These are phyloP conservation scores for Pyrenochaeta sp. DNA, from an alignment of 2,329 filamentous ascomycete genomes.

Conservation along the genomic window DNA sequence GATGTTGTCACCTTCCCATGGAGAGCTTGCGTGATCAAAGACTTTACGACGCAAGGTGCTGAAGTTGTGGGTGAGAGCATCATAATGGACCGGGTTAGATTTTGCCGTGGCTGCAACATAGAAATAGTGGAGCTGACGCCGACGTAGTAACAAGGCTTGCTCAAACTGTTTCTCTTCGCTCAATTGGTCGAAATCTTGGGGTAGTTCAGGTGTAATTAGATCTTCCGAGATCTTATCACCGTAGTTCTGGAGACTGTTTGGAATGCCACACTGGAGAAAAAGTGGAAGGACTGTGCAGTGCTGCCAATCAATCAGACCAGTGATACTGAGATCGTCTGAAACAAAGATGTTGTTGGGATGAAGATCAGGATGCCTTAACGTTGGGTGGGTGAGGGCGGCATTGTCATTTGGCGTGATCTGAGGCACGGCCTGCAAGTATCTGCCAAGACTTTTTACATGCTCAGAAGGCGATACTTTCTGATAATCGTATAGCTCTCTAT, in stretches of 20 bases:
- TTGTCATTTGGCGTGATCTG: conserved; percentile 27
- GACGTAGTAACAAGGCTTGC: conserved; percentile 34
- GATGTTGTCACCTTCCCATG: conserved; percentile 41
- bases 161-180: conserved; percentile 29
- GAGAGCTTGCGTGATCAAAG: conserved; percentile 31
- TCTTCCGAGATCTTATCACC: conserved; percentile 38
- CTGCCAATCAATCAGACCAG: conserved; percentile 54
- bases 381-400: conserved; percentile 21
- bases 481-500: conserved; percentile 41
- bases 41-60: conserved; percentile 32
- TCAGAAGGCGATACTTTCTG: conserved; percentile 33
- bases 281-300: conserved; percentile 48
- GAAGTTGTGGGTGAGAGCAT: conserved; percentile 29
- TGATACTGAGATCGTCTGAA: conserved; percentile 42
- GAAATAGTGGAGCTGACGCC: conserved; percentile 39
- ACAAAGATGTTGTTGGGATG: conserved; percentile 36
- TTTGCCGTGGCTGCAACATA: conserved; percentile 35
- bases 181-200: conserved; percentile 29
- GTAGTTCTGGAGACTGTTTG: conserved; percentile 51
- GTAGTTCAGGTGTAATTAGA: conserved; percentile 28
- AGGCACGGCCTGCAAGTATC: conserved; percentile 35
- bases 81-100: conserved; percentile 34
- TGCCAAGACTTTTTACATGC: conserved; percentile 37
- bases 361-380: conserved; percentile 46
- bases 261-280: conserved; percentile 49